These are phyloP conservation scores for Cinnamomum chago DNA, from an alignment of 164 flowering plant species.

Conservation along the genomic window DNA sequence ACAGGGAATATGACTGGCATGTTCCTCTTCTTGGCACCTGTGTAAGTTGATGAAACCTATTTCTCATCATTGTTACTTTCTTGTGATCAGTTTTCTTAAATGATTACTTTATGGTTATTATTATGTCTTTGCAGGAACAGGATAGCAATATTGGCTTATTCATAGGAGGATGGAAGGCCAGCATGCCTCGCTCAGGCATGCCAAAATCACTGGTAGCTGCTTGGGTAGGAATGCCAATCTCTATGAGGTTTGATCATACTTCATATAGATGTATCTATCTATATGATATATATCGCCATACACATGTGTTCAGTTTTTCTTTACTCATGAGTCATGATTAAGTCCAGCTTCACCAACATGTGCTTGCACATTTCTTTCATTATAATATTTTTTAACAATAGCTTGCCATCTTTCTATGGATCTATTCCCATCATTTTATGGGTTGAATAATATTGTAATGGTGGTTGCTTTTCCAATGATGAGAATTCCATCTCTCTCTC, in stretches of 20 bases:
- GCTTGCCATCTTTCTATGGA: not conserved
- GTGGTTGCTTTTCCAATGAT: not conserved
- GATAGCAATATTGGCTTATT: conserved; percentile 36
- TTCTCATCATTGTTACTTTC: no score
- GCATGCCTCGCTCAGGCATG: conserved; percentile 32
- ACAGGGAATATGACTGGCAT: no score
- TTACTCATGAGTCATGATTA: not conserved
- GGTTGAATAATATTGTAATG: not conserved
- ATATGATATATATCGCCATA: no score
- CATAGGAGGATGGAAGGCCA: conserved; percentile 35
- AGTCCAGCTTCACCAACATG: not conserved
- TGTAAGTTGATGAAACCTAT: no score
- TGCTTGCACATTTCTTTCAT: not conserved
- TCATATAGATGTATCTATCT: not conserved
- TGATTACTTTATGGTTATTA: no score
- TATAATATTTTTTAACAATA: not conserved
- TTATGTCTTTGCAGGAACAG: conserved; percentile 40
- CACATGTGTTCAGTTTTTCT: not conserved
- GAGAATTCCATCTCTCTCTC: no score
- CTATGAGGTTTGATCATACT: conserved; percentile 13
- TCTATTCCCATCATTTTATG: not conserved
- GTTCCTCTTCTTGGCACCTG: no score
- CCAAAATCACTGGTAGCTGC: conserved; percentile 31
- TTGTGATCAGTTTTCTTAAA: no score
- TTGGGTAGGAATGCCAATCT: conserved; percentile 12